Base-by-base conservation (phyloP, 1,284 basidiomycete species). In the Dichomitus squalens region DNA sequence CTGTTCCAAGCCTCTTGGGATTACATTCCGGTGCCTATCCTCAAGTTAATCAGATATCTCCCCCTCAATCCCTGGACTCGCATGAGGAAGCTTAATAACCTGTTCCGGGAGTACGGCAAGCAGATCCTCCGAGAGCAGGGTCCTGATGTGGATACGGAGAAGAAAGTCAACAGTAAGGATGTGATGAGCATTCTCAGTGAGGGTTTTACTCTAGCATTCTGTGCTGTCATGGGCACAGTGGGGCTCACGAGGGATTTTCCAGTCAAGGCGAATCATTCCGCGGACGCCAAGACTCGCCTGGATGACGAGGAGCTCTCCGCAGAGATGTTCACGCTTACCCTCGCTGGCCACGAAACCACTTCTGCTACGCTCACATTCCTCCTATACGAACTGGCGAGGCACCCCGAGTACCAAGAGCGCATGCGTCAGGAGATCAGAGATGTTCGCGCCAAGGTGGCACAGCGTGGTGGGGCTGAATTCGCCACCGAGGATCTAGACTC, bases 241-340 rank as follows among this genome's bases (percentile, higher is more conserved):
- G 27, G 20, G 21, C 21, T 16, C 12, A 12, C 23, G 16, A 16
- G n/a, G 25, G 11, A 29, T 16, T 7, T 27, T 23, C 0, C 44
- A 84, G 84, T 84, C 49, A 79, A 76, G 63, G 82, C 83, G 1
- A 86, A 85, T 57, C 70, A 72, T 41, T 78, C 79, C 3, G 71
- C 77, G 38, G 71, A 81, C 18, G 73, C 75, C 43, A 77, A 74
- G 60, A 71, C 71, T 8, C 74, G 72, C 50, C 70, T 87, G 49
- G 76, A 61, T 3, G 78, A 84, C 23, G 77, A 76, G 21, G 85
- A 78, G 55, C 62, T 75, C 35, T 49, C 81, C 4, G 69, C 82
- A 4, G 80, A 86, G 67, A 81, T 87, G 75, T 73, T 54, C 73
- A 76, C 78, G 53, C 53, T 73, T 57, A 59, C 66, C 7, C 58